Evolutionary conservation across 164 flowering plant genomes (phyloP).

Genomic region (Saururus chinensis): DNA sequence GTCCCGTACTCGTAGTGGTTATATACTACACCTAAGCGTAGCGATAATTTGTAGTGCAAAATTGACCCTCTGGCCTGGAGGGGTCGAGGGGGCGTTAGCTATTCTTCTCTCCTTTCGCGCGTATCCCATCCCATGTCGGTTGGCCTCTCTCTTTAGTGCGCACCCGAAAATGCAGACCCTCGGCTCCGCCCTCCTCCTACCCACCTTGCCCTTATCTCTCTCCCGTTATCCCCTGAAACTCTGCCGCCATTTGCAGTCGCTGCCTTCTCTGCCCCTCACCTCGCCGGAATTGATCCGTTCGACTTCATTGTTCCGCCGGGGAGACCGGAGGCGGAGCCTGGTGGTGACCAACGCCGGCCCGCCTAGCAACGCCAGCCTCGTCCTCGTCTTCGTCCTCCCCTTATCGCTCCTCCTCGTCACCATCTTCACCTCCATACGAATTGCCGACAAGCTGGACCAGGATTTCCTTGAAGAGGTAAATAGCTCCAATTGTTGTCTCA

Average conservation of each 20-base stretch:
- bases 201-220: background rate
- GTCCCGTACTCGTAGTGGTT: no score
- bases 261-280: background rate
- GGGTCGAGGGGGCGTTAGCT: no score
- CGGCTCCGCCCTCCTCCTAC: no score
- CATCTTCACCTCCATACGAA: slow-evolving; percentile 49
- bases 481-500: no score
- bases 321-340: slow-evolving; percentile 3
- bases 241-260: background rate
- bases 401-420: slow-evolving; percentile 62
- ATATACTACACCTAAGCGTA: no score
- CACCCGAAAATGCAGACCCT: no score
- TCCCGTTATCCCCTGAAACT: background rate
- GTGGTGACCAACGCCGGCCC: slow-evolving; percentile 14
- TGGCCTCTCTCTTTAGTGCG: no score
- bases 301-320: background rate
- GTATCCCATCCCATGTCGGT: no score
- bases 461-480: slow-evolving; percentile 71
- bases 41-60: no score
- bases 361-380: slow-evolving; percentile 20
- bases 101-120: no score
- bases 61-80: no score
- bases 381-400: slow-evolving; percentile 65
- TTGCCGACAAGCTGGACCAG: slow-evolving; percentile 73
- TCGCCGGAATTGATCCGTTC: background rate